A percentile compares a stretch with the other conserved stretches of the same genome.
phyloP scores from a whole-genome alignment of 768 basidiomycete species.

The Tremella yokohamensis region DNA sequence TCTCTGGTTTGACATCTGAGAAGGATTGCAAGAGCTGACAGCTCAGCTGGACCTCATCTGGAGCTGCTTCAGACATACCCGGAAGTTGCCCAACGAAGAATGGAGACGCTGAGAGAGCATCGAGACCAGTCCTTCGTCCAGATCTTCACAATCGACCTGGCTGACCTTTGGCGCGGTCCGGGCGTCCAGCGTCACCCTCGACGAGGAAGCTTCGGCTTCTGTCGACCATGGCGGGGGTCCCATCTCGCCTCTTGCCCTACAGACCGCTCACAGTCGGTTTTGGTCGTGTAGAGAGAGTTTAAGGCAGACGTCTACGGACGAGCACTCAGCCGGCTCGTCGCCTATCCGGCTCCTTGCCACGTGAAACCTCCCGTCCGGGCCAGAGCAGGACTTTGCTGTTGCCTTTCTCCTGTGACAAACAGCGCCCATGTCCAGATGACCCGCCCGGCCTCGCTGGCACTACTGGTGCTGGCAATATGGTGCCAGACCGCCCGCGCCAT shows the following conservation, averaged over 20 bases:
- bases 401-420: too few relatives aligned
- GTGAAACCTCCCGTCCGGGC: too few relatives aligned
- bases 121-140: slow-evolving; percentile 81
- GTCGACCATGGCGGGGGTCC: neutral
- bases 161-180: slow-evolving; percentile 63
- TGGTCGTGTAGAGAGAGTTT: too few relatives aligned
- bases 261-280: too few relatives aligned
- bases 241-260: neutral
- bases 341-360: too few relatives aligned
- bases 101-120: slow-evolving; percentile 77
- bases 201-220: slow-evolving; percentile 5
- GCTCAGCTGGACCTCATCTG: slow-evolving; percentile 2
- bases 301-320: too few relatives aligned
- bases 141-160: slow-evolving; percentile 82
- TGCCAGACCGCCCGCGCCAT: slow-evolving; percentile 28
- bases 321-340: too few relatives aligned
- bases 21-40: neutral
- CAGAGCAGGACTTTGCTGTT: too few relatives aligned
- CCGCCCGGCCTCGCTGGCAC: neutral
- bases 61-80: slow-evolving; percentile 56
- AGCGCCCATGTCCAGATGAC: too few relatives aligned
- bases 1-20: slow-evolving; percentile 67
- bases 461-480: neutral
- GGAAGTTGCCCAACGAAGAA: slow-evolving; percentile 65
- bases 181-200: neutral